Evolutionary conservation across 805 yeast species (phyloP), one percentile per base, ranked within the genome.

Genomic region (Sungouiozyma intestinalis): DNA sequence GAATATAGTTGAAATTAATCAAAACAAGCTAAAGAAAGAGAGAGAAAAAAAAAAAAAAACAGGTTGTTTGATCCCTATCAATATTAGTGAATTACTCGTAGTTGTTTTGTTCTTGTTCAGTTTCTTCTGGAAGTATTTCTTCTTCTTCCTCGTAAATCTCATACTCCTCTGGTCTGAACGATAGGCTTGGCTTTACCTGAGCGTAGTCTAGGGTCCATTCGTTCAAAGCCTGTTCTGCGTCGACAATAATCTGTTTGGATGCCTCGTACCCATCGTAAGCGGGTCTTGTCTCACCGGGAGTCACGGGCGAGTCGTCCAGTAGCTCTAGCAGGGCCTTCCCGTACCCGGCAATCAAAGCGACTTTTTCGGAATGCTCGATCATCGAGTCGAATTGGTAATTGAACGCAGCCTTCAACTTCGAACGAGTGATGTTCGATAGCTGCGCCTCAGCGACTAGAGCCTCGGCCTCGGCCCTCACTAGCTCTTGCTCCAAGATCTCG

Each of bases 251-350:
- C 68, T 83, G 94, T 68, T 82, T 83, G 35, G 90, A 81, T 37
- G 90, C 87, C 64, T 83, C 92, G 63, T 82, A 83, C 53, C 94
- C 94, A 56, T 83, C 94, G 63, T 83, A 83, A 45, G 88, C 82
- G 33, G 88, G 82, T 76, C 92, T 81, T 39, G 90, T 82, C 69
- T 84, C 94, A 72, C 94, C 94, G 45, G 94, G 94, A 45, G 90
- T 82, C 39, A 84, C 90, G 46, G 92, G 84, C 48, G 85, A 68
- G 58, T 83, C 92, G 58, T 84, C 94, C 60, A 85, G 72, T 60
- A 85, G 72, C 67, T 83, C 90, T 60, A 85, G 71, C 45, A 85
- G 66, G 19, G 90, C 92, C 69, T 84, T 83, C 67, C 94, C 94
- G 70, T 85, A 83, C 48, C 92, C 90, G 42, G 94, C 90, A 65